Base-by-base conservation (phyloP, 768 basidiomycete genomes). In the Boletus speciosus region DNA sequence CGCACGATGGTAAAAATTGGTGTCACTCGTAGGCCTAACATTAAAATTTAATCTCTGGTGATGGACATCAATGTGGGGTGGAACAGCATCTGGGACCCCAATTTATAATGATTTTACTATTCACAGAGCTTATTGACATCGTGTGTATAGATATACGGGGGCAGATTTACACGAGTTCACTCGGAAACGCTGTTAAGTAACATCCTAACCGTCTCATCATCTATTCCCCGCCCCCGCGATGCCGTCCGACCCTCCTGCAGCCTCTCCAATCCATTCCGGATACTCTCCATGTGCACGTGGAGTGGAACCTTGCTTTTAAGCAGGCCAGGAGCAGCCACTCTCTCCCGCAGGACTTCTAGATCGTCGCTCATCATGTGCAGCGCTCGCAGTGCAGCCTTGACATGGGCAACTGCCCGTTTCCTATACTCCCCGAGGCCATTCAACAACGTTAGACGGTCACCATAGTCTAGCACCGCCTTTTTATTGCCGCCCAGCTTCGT, bases 251-350 rank as follows among this genome's bases (percentile, higher is more conserved):
- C 78, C 63, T 84, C 81, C 63, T 77, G 80, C 23, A 70, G 34
- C 49, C 78, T 77, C 57, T 85, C 79, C 61, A 90, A 59, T 7
- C 89, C 88, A 36, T 62, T 74, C 64, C 72, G 73, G 59, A 92
- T 88, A 55, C 84, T 88, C 71, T 80, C 80, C 69, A 91, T 82
- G 60, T 91, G 88, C 21, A 90, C 88, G 54, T 86, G 83, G 5
- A 86, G 72, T 5, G 88, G 86, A 15, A 90, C 74, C 39, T 71
- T 73, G n/a, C 79, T 69, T 5, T 81, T 83, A 11, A 80, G 66
- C 5, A 91, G 68, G 47, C 83, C 82, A 1, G 90, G 88, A 32
- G 81, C 79, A 5, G 86, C 79, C 1, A 88, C 86, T 16, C 85
- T 75, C 63, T 88, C 85, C 56, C 89, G 75, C 55, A 92, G 70